A percentile compares a stretch with the other conserved stretches of the same genome.
Evolutionary conservation across 768 basidiomycete species (phyloP).

Genomic region (Arthromyces matolae): DNA sequence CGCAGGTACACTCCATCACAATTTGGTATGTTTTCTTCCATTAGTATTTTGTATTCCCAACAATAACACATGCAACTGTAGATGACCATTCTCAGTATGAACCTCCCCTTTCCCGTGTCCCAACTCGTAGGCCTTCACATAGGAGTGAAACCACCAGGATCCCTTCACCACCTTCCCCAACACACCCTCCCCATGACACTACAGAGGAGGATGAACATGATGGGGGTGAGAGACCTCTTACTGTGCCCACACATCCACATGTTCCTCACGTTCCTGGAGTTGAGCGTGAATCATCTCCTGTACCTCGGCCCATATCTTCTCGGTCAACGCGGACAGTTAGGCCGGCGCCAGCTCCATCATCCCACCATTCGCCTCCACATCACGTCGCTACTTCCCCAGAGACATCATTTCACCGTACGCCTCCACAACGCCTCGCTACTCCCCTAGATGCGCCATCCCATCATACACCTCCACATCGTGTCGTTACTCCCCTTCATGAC

Average conservation of each 20-base stretch:
- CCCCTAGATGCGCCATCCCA: too few relatives aligned
- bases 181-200: not conserved
- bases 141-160: not conserved
- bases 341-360: constrained; percentile 6
- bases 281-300: not conserved
- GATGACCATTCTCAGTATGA: constrained; percentile 7
- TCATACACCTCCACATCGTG: constrained; percentile 22
- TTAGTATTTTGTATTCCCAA: not conserved
- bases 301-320: not conserved
- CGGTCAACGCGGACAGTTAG: too few relatives aligned
- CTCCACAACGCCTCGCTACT: constrained; percentile 34
- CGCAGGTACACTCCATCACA: not conserved
- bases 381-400: constrained; percentile 35
- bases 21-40: constrained; percentile 8
- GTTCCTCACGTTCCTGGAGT: not conserved
- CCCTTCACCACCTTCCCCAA: constrained; percentile 1
- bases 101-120: not conserved
- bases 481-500: constrained; percentile 32
- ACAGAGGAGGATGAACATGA: not conserved
- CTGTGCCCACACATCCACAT: constrained; percentile 9
- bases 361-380: constrained; percentile 28
- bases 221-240: constrained; percentile 15
- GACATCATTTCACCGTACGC: constrained; percentile 33
- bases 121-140: constrained; percentile 1
- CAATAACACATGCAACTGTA: not conserved